A percentile compares a stretch with the other conserved stretches of the same genome.
Evolutionary conservation across 116 monocot genomes (phyloP).

Genomic region (Cymodocea nodosa): DNA sequence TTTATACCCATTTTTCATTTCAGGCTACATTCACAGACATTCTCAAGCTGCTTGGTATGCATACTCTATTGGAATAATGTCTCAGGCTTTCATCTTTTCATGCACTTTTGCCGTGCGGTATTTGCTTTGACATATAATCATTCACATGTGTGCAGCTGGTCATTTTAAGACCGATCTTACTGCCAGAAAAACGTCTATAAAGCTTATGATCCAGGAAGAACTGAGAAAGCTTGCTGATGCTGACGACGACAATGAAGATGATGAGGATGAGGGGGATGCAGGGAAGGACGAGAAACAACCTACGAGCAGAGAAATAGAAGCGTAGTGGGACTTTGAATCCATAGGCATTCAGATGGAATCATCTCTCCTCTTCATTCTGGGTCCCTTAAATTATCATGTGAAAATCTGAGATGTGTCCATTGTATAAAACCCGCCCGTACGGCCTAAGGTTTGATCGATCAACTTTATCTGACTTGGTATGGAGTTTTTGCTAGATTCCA

Average conservation of each 20-base stretch:
- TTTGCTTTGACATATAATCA: background rate
- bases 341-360: background rate
- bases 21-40: conserved; percentile 84
- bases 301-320: background rate
- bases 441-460: background rate
- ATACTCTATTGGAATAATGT: background rate
- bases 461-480: background rate
- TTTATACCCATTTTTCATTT: background rate
- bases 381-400: background rate
- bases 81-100: background rate
- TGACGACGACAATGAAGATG: conserved; percentile 2
- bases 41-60: conserved; percentile 56
- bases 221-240: conserved; percentile 33
- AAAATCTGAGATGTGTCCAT: background rate
- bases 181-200: conserved; percentile 37
- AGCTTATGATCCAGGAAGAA: conserved; percentile 54
- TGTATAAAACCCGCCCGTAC: background rate
- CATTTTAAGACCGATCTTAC: conserved; percentile 53
- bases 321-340: background rate
- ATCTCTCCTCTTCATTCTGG: background rate
- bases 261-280: background rate
- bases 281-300: background rate
- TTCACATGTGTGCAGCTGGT: conserved; percentile 13
- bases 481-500: background rate
- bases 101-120: background rate